A percentile compares a stretch with the other conserved stretches of the same genome.
These are phyloP conservation scores for Sporisorium exsertum DNA, from an alignment of 1,284 basidiomycete genomes.

Conservation along the genomic window DNA sequence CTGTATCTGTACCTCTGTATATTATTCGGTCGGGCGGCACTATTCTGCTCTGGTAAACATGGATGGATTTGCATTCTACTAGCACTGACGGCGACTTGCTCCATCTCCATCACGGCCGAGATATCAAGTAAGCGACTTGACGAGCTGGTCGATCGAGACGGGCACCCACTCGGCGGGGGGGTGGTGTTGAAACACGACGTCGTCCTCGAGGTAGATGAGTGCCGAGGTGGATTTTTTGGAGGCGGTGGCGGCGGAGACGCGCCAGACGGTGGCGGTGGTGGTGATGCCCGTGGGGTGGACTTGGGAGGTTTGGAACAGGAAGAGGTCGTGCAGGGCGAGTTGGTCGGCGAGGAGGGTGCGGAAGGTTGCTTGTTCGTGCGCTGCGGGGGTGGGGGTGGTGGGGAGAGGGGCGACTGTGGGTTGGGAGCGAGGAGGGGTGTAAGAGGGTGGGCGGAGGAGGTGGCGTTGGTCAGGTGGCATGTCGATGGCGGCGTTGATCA, in stretches of 20 bases:
- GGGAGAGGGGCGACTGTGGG: background rate
- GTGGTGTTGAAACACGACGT: slow-evolving; percentile 71
- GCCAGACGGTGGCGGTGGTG: slow-evolving; percentile 80
- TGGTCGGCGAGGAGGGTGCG: slow-evolving; percentile 88
- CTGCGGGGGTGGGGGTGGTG: background rate
- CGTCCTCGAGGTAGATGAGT: slow-evolving; percentile 82
- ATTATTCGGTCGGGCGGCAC: too few relatives aligned
- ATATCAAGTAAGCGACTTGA: slow-evolving; percentile 82
- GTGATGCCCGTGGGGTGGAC: slow-evolving; percentile 85
- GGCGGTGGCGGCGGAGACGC: slow-evolving; percentile 1
- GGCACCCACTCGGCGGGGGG: slow-evolving; percentile 11
- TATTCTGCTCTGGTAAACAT: too few relatives aligned
- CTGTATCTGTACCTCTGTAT: background rate
- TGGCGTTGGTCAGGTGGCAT: slow-evolving; percentile 68
- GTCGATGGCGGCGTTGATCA: slow-evolving; percentile 92
- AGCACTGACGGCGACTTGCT: too few relatives aligned
- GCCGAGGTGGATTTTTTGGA: slow-evolving; percentile 68
- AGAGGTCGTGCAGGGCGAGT: slow-evolving; percentile 82
- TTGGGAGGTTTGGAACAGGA: slow-evolving; percentile 86
- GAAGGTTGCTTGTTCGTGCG: slow-evolving; percentile 75
- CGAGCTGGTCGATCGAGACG: slow-evolving; percentile 88
- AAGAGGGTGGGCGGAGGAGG: slow-evolving; percentile 74
- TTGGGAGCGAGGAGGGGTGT: slow-evolving; percentile 71
- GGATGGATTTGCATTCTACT: too few relatives aligned
- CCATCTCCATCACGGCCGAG: too few relatives aligned